Evolutionary conservation across 1,284 basidiomycete species (phyloP).

Genomic region (Ustilago trichophora): DNA sequence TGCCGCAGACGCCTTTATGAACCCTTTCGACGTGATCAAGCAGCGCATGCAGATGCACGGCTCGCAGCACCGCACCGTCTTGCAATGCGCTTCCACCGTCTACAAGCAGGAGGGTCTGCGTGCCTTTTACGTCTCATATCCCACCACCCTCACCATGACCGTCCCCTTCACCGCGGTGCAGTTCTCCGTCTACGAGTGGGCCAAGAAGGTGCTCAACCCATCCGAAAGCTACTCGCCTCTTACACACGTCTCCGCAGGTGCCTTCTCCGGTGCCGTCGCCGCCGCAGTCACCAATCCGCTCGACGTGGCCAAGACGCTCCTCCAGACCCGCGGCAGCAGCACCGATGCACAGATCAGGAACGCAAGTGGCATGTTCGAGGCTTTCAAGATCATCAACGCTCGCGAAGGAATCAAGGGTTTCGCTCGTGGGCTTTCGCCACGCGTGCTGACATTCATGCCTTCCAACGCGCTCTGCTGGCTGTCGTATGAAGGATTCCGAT

Average conservation of each 20-base stretch:
- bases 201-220: conserved; percentile 89
- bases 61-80: conserved; percentile 85
- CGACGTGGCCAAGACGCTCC: conserved; percentile 96
- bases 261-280: conserved; percentile 89
- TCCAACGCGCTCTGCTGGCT: conserved; percentile 98
- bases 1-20: conserved; percentile 97
- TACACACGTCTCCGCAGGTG: conserved; percentile 90
- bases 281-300: conserved; percentile 95
- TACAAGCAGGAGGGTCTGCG: conserved; percentile 84
- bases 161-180: conserved; percentile 99
- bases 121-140: conserved; percentile 98
- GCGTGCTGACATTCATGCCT: conserved; percentile 94
- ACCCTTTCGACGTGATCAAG: conserved; percentile 99
- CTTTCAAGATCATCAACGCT: conserved; percentile 85
- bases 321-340: conserved; percentile 91
- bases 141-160: conserved; percentile 90
- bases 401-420: conserved; percentile 88
- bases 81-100: conserved; percentile 82
- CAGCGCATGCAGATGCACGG: conserved; percentile 98
- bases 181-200: conserved; percentile 94
- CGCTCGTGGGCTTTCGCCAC: conserved; percentile 84
- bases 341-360: conserved; percentile 83
- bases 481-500: conserved; percentile 66
- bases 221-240: conserved; percentile 84
- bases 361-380: conserved; percentile 85